Base-by-base conservation (phyloP, 2,329 filamentous ascomycete genomes). In the Penicillium sp. region DNA sequence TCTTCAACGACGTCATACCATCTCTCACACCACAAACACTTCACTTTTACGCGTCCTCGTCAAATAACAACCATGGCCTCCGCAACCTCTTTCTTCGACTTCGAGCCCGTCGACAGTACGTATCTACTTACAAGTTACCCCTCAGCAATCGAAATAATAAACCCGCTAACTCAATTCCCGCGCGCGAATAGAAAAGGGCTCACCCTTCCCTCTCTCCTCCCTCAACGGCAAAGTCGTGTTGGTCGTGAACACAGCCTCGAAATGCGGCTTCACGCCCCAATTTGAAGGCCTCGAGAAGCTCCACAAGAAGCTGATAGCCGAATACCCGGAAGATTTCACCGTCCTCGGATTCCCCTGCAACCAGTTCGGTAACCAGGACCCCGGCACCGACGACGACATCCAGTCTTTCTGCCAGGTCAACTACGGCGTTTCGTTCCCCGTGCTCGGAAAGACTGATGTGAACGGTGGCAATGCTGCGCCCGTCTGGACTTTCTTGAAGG, bases 301-400 rank as follows among this genome's bases (percentile, higher is more conserved):
- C 57, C 95, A 95, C 82, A 88, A 95, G 72, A 74, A 77, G 50
- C 64, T 96, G 67, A 83, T 82, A 62, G 77, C 77, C 59, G 78
- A 82, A 65, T 77, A 95, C 77, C 80, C 78, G 28, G 83, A 89
- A 58, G 80, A 90, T 65, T 93, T 99, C 70, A 79, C 83, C 65
- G 83, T 99, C 75, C 80, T 99, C 67, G 93, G 91, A 63, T 97
- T 99, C 77, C 93, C 93, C 50, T 97, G 92, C 84, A 99, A 97
- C 80, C 93, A 99, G 75, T 99, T 99, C 74, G 88, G 85, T 65
- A 74, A 75, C 60, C 93, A 99, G 75, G 93, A 97, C 68, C 92
- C 92, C 27, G 90, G 89, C 64, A 79, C 77, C 70, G 80, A 89
- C 71, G 87, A 90, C 51, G 83, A 90, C 48, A 91, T 92, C 71